Percentiles rank a stretch among this genome's conserved stretches.
Conservation (phyloP, 768 basidiomycete species). For the Hericium rajendrae region DNA sequence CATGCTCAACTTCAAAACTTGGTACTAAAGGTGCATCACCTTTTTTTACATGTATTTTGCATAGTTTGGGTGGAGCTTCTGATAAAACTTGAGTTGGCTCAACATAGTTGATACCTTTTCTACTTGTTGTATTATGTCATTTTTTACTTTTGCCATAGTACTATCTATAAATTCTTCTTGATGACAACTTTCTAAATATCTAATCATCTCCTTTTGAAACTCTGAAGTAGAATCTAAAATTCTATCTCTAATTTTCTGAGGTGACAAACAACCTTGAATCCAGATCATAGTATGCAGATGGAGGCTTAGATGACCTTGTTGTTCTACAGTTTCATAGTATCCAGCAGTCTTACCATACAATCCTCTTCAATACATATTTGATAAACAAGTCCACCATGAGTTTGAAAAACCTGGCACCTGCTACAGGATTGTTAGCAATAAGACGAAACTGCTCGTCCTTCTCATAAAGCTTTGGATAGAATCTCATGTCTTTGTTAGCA, state of each 20-base stretch:
- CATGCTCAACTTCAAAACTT: no score
- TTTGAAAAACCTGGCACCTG: constrained; percentile 15
- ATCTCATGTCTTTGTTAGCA: constrained; percentile 5
- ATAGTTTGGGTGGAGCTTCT: no score
- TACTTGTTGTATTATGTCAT: no score
- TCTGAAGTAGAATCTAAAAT: constrained; percentile 3
- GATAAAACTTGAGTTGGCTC: no score
- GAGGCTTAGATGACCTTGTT: background rate
- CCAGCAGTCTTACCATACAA: constrained; percentile 12
- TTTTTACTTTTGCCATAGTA: background rate
- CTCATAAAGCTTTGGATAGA: background rate
- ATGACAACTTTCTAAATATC: constrained; percentile 9
- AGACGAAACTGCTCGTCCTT: constrained; percentile 1
- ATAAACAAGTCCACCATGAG: constrained; percentile 11
- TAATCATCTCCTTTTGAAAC: constrained; percentile 6
- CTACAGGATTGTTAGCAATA: constrained; percentile 10
- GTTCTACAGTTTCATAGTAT: constrained; percentile 18
- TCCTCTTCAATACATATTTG: constrained; percentile 5
- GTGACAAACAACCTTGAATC: constrained; percentile 4
- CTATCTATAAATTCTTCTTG: constrained; percentile 9
- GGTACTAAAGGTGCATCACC: no score
- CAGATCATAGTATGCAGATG: constrained; percentile 17
- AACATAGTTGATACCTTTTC: no score
- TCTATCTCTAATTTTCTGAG: constrained; percentile 13
- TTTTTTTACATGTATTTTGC: no score